Base-by-base conservation (phyloP, 208 protist species). In the Tritrichomonas musculus region DNA sequence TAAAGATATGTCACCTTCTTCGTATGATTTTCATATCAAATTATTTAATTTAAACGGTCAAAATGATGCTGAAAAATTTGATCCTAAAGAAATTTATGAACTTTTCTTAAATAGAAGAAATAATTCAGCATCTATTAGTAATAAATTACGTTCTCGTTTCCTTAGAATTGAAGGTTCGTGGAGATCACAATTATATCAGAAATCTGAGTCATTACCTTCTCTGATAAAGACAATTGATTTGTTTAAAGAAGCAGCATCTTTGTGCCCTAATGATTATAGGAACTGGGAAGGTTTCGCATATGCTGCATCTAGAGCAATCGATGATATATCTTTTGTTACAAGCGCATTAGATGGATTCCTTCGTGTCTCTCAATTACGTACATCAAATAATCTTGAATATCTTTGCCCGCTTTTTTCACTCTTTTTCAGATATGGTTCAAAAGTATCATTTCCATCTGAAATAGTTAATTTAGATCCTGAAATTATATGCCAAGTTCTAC, bases 351-450 rank as follows among this genome's bases (percentile, higher is more conserved):
- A 88, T 50, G 77, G 77, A 11, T 88, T 88, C 27, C 27, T 88
- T 33, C 13, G 47, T 22, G 77, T 36, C 33, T 39, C 47, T 17
- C 44, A 53, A 39, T 39, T 88, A 3, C 77, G 41, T 57, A 88
- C 77, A 53, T 88, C 77, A 8, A 88, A 88, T 36, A 88, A 25
- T 30, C 39, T 88, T 0, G 77, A 88, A 57, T 88, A 88, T 88
- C n/a, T 88, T 22, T 88, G 77, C 47, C 77, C 33, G 30, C 39
- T 88, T 1, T 88, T 88, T 49, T 53, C 41, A 33, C 4, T 88
- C 1, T 57, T 88, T 1, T 88, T 88, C 36, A 53, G 77, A 57
- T 57, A 60, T 53, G 20, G 17, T 17, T 39, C 9, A 0, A 88
- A 39, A 0, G 27, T 53, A 14, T 44, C 0, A 2, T 22, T 88